Conservation (phyloP, 225 moss, liverwort and hornwort species). For the Physcomitrellopsis africana region DNA sequence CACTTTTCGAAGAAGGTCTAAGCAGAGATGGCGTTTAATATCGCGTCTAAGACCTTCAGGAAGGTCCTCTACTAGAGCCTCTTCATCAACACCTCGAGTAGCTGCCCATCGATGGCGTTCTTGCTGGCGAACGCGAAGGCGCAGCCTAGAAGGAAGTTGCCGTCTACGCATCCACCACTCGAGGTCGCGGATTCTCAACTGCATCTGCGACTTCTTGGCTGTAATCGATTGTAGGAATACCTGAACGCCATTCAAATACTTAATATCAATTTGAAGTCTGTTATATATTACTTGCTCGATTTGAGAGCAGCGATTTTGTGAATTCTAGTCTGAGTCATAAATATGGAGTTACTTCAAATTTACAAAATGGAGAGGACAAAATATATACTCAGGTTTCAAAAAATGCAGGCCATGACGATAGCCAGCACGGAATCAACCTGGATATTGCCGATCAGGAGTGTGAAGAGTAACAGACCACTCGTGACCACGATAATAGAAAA, state of each 20-base stretch:
- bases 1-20: slow-evolving; percentile 71
- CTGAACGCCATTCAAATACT: slow-evolving; percentile 29
- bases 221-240: slow-evolving; percentile 76
- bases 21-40: slow-evolving; percentile 80
- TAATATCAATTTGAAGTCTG: not conserved
- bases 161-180: slow-evolving; percentile 87
- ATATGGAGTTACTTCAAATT: not conserved
- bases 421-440: slow-evolving; percentile 41
- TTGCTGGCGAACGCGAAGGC: slow-evolving; percentile 61
- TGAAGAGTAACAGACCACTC: no score
- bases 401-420: not conserved
- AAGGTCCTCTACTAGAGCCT: slow-evolving; percentile 60
- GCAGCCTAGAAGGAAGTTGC: slow-evolving; percentile 54
- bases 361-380: not conserved
- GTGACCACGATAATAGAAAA: no score
- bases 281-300: not conserved
- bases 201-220: slow-evolving; percentile 77
- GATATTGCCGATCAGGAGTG: slow-evolving; percentile 51
- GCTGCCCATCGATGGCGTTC: slow-evolving; percentile 82
- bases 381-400: not conserved
- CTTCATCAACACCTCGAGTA: slow-evolving; percentile 71
- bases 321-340: not conserved
- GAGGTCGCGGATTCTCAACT: slow-evolving; percentile 67
- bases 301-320: not conserved
- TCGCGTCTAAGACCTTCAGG: slow-evolving; percentile 75